Conservation (phyloP, 2,329 filamentous ascomycete species). For the Cercospora nicotianae region DNA sequence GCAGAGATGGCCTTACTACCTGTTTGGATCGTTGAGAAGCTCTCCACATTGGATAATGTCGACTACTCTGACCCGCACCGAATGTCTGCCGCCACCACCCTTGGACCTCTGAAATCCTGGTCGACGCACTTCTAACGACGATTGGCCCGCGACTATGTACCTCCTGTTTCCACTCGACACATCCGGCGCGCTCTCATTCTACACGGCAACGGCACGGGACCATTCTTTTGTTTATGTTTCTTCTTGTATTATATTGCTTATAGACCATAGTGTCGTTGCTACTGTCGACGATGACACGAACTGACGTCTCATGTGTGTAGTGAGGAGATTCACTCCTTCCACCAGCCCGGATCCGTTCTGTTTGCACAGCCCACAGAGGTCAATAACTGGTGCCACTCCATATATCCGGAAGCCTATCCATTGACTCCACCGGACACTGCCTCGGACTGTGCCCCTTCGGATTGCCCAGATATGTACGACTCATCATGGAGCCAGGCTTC, state of each 20-base stretch:
- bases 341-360: constrained; percentile 32
- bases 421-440: constrained; percentile 36
- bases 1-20: not conserved
- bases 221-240: constrained; percentile 4
- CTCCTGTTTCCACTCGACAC: not conserved
- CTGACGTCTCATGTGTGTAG: constrained; percentile 34
- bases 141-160: not conserved
- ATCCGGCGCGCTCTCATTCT: not conserved
- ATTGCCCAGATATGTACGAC: constrained; percentile 33
- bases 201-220: not conserved
- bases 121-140: not conserved
- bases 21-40: not conserved
- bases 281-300: constrained; percentile 19
- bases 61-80: not conserved
- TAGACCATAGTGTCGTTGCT: not conserved
- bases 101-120: not conserved
- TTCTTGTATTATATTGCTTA: not conserved
- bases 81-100: not conserved
- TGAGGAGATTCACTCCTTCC: constrained; percentile 32
- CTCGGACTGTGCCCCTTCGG: constrained; percentile 35
- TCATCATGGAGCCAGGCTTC: constrained; percentile 32
- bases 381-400: constrained; percentile 36
- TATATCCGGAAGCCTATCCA: constrained; percentile 30
- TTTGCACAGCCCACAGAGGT: constrained; percentile 36
- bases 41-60: not conserved